phyloP scores from a whole-genome alignment of 768 basidiomycete species.

The Suillus occidentalis region DNA sequence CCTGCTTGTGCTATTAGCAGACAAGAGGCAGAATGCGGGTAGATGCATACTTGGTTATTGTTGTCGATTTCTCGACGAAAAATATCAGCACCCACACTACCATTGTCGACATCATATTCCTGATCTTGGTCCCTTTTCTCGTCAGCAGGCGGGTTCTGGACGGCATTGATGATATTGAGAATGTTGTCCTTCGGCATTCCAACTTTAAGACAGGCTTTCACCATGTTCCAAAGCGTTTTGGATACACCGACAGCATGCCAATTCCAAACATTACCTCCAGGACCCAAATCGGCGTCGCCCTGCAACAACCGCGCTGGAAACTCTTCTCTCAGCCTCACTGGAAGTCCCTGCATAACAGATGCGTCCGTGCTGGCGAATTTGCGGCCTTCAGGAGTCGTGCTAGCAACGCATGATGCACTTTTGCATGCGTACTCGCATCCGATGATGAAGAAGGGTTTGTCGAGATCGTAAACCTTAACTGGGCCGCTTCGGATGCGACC shows the following conservation, averaged over 20 bases:
- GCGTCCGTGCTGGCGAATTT: slow-evolving; percentile 72
- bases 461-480: slow-evolving; percentile 76
- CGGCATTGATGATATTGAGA: slow-evolving; percentile 53
- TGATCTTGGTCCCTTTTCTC: slow-evolving; percentile 37
- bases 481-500: slow-evolving; percentile 76
- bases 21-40: neutral
- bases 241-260: slow-evolving; percentile 79
- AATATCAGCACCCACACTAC: slow-evolving; percentile 30
- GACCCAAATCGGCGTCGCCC: slow-evolving; percentile 57
- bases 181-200: slow-evolving; percentile 66
- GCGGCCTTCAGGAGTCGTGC: slow-evolving; percentile 51
- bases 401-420: slow-evolving; percentile 45
- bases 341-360: slow-evolving; percentile 69
- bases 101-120: slow-evolving; percentile 33
- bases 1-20: slow-evolving; percentile 29
- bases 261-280: slow-evolving; percentile 65
- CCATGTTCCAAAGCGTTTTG: slow-evolving; percentile 71
- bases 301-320: slow-evolving; percentile 67
- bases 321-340: slow-evolving; percentile 66
- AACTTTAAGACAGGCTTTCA: slow-evolving; percentile 53
- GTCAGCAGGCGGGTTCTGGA: slow-evolving; percentile 45
- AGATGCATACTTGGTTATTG: slow-evolving; percentile 28
- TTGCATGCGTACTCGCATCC: slow-evolving; percentile 80
- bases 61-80: slow-evolving; percentile 24
- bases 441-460: slow-evolving; percentile 79